Evolutionary conservation across 176 grass and related monocot species (phyloP), one percentile per base, ranked within the genome.

Genomic region (Luzula sylvatica): DNA sequence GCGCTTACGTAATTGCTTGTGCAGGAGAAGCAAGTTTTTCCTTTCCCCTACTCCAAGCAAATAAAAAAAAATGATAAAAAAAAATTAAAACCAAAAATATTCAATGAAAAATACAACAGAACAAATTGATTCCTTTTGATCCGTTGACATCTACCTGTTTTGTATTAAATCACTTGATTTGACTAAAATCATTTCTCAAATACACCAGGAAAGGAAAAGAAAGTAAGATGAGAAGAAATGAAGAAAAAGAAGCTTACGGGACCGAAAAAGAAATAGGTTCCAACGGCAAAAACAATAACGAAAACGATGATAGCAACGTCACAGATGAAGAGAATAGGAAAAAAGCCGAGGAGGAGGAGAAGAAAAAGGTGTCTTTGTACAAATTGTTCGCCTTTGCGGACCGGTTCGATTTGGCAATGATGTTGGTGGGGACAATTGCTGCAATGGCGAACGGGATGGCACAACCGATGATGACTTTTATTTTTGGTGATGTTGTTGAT

Each of bases 391-490:
- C 41, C 13, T 86, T 82, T 55, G 81, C 77, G 0, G 87, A 93
- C 66, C 2, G 60, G 32, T 38, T 24, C 43, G 87, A 93, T 39
- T 21, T 48, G n/a, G 47, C 23, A 51, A 77, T 93, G 16, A 93
- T 93, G 77, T 73, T 55, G 7, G 45, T 82, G 6, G 81, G 87
- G 20, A 28, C 55, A 11, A 20, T 46, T 3, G 6, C 70, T 3
- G 81, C 77, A 16, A 49, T 72, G 55, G 81, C 65, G 21, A 86
- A 72, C 45, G 81, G 87, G 50, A 72, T 86, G 77, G 50, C 70
- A 21, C 73, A 71, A 58, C 81, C 87, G 55, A 14, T 82, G 23
- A 94, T 94, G 81, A 82, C 81, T 29, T 58, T 86, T 55, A 78
- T 93, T 57, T 72, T 93, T 48, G 87, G 81, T 25, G 46, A 81